These are phyloP conservation scores for Entomortierella lignicola DNA, from an alignment of 192 early-diverging fungal species.

Conservation along the genomic window DNA sequence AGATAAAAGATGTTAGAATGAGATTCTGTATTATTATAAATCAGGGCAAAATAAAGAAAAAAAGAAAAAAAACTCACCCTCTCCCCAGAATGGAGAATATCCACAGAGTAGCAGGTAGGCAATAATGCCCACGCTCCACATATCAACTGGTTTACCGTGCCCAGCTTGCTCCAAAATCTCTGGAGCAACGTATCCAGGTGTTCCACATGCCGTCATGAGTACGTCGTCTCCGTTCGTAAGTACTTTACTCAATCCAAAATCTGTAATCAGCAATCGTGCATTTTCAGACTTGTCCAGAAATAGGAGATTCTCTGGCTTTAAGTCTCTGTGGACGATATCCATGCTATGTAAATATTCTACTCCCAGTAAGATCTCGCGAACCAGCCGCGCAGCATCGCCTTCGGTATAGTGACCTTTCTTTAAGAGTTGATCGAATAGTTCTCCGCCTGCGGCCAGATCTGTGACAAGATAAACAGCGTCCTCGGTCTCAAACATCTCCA, in stretches of 20 bases:
- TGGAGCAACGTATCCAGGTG: constrained; percentile 88
- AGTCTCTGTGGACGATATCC: constrained; percentile 87
- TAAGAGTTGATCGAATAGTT: constrained; percentile 85
- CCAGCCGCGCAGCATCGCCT: constrained; percentile 80
- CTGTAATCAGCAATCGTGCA: constrained; percentile 85
- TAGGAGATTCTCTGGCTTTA: constrained; percentile 91
- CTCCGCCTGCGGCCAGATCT: constrained; percentile 85
- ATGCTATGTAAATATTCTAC: constrained; percentile 89
- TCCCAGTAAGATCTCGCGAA: constrained; percentile 80
- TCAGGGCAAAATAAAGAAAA: constrained; percentile 54
- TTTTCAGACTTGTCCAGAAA: constrained; percentile 69
- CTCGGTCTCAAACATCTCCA: constrained; percentile 77
- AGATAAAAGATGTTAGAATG: not conserved
- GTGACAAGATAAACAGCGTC: constrained; percentile 80
- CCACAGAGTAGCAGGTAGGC: constrained; percentile 88
- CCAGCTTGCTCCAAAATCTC: constrained; percentile 89
- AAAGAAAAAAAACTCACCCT: constrained; percentile 48
- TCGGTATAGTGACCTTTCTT: constrained; percentile 84
- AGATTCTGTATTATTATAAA: not conserved
- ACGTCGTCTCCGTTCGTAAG: constrained; percentile 80
- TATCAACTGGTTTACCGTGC: constrained; percentile 93
- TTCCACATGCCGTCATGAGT: constrained; percentile 89
- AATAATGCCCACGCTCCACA: constrained; percentile 96
- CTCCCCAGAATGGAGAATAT: constrained; percentile 78
- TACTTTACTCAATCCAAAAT: constrained; percentile 88